Conservation (phyloP, 495 filamentous ascomycete species). For the Cairneyella variabilis region DNA sequence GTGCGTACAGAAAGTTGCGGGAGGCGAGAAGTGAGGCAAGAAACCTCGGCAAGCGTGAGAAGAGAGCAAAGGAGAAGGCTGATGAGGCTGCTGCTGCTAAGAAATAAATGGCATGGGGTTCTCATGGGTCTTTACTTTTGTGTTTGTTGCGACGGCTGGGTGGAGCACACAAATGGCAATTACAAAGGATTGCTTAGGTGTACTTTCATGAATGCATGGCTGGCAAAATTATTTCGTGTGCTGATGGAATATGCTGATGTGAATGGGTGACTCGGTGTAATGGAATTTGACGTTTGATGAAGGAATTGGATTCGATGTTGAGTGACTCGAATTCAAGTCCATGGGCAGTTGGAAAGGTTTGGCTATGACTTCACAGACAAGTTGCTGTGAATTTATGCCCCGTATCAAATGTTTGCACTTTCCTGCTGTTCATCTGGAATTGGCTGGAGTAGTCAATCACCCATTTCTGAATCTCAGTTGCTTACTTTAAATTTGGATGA, state of each 20-base stretch:
- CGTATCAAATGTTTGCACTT: too few species aligned
- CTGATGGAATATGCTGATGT: neutral
- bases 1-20: conserved; percentile 81
- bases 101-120: conserved; percentile 56
- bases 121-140: conserved; percentile 22
- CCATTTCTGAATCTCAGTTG: too few species aligned
- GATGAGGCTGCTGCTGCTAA: conserved; percentile 78
- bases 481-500: too few species aligned
- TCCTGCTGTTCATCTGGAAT: too few species aligned
- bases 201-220: conserved; percentile 30
- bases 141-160: conserved; percentile 19
- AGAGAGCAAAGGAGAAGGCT: conserved; percentile 89
- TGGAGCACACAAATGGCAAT: conserved; percentile 25
- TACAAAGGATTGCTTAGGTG: conserved; percentile 28
- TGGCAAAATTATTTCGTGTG: conserved; percentile 17
- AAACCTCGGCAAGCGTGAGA: conserved; percentile 78
- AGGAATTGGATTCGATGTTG: too few species aligned
- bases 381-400: too few species aligned
- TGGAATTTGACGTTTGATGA: too few species aligned
- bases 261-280: too few species aligned
- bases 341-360: too few species aligned
- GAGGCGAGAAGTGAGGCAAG: conserved; percentile 82
- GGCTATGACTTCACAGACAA: too few species aligned
- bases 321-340: too few species aligned
- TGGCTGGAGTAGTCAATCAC: too few species aligned